These are phyloP conservation scores for Cystobasidiopsis lactophilus DNA, from an alignment of 768 basidiomycete species.

Conservation along the genomic window DNA sequence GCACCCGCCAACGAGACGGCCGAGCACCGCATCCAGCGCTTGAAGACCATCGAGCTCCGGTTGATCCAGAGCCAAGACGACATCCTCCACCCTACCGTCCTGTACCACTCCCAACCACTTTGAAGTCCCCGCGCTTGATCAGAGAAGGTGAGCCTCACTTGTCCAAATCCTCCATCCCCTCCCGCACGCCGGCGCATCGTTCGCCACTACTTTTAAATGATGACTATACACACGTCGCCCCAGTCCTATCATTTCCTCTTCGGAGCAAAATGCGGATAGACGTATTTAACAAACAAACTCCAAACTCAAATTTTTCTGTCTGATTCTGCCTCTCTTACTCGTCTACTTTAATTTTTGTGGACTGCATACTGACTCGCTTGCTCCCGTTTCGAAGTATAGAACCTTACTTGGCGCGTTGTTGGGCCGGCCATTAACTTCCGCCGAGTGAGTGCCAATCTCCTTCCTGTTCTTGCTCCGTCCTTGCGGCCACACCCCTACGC, in stretches of 20 bases:
- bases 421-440: no score
- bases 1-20: constrained; percentile 13
- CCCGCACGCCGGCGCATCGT: not conserved
- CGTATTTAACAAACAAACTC: constrained; percentile 2
- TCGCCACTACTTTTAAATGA: no score
- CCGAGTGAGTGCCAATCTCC: no score
- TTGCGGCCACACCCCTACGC: no score
- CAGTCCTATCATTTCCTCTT: constrained; percentile 16
- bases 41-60: constrained; percentile 66
- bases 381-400: no score
- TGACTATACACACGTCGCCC: constrained; percentile 22
- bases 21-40: constrained; percentile 43
- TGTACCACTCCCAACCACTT: constrained; percentile 13
- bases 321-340: not conserved
- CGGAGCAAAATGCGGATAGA: constrained; percentile 4
- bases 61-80: constrained; percentile 36
- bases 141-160: not conserved
- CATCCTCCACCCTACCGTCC: constrained; percentile 13
- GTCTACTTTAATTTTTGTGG: no score
- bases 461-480: no score
- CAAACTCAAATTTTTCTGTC: constrained; percentile 5
- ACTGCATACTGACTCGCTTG: no score
- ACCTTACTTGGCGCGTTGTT: no score
- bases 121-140: not conserved
- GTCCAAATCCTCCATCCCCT: not conserved